A percentile compares a stretch with the other conserved stretches of the same genome.
Evolutionary conservation across 2,329 filamentous ascomycete species (phyloP).

Genomic region (Endothia cerciana): DNA sequence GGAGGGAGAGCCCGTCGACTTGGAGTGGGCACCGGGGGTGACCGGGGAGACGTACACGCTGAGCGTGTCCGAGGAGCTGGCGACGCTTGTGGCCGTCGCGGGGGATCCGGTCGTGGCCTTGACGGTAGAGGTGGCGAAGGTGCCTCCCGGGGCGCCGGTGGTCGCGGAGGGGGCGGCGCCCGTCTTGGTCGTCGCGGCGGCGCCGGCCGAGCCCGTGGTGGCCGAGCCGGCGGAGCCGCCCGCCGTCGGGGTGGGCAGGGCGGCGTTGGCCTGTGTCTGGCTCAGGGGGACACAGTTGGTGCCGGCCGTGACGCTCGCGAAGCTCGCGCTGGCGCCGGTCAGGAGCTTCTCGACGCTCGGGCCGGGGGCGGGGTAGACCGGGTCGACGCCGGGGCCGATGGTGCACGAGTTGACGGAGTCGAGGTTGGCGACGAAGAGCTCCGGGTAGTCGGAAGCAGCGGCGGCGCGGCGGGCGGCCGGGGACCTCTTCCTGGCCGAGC

Average conservation of each 20-base stretch:
- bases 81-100: background rate
- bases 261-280: constrained; percentile 30
- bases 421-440: constrained; percentile 31
- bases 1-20: background rate
- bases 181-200: background rate
- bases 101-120: background rate
- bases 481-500: background rate
- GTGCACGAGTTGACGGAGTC: constrained; percentile 28
- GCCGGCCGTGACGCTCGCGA: constrained; percentile 29
- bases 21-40: constrained; percentile 1
- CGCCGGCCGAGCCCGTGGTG: background rate
- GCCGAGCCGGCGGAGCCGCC: constrained; percentile 2
- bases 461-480: background rate
- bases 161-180: background rate
- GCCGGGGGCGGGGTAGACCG: constrained; percentile 35
- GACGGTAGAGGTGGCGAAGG: background rate
- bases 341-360: constrained; percentile 32
- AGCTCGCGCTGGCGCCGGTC: constrained; percentile 6
- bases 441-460: constrained; percentile 44
- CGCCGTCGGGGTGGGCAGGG: constrained; percentile 26
- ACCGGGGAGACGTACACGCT: constrained; percentile 4
- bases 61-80: constrained; percentile 1
- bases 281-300: constrained; percentile 23
- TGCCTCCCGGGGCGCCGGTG: background rate
- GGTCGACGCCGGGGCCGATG: constrained; percentile 24